Evolutionary conservation across 139 green algal genomes (phyloP).

Genomic region (Auxenochlorella pyrenoidosa): DNA sequence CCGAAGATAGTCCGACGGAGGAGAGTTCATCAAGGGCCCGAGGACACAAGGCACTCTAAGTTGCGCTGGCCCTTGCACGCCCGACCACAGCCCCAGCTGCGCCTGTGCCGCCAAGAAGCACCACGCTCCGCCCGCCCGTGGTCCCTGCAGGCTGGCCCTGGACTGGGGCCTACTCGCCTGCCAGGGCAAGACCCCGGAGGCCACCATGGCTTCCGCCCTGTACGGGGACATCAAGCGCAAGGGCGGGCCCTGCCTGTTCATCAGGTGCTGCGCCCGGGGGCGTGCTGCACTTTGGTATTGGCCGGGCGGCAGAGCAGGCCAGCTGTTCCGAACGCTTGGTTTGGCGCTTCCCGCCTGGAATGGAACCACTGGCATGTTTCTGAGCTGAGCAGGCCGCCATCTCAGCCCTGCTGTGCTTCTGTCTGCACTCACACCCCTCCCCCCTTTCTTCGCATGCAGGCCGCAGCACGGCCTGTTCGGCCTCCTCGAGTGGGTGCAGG

Average conservation of each 20-base stretch:
- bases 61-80: not conserved
- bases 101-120: no score
- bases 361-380: no score
- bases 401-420: not conserved
- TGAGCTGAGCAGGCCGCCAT: not conserved
- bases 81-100: not conserved
- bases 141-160: not conserved
- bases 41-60: no score
- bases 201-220: constrained; percentile 85
- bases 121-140: no score
- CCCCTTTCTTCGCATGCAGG: constrained; percentile 11
- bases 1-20: no score
- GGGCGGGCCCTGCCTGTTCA: constrained; percentile 66
- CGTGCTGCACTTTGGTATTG: not conserved
- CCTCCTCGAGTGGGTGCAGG: constrained; percentile 72
- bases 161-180: constrained; percentile 12
- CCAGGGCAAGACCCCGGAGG: constrained; percentile 79
- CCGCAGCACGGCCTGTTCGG: constrained; percentile 84
- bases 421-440: not conserved
- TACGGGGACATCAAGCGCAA: constrained; percentile 88
- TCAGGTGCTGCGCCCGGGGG: constrained; percentile 14
- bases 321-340: no score
- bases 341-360: no score
- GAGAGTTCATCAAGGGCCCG: no score
- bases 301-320: no score